Percentiles rank a stretch among this genome's conserved stretches.
Evolutionary conservation across 768 basidiomycete species (phyloP).

Genomic region (Suillus bovinus): DNA sequence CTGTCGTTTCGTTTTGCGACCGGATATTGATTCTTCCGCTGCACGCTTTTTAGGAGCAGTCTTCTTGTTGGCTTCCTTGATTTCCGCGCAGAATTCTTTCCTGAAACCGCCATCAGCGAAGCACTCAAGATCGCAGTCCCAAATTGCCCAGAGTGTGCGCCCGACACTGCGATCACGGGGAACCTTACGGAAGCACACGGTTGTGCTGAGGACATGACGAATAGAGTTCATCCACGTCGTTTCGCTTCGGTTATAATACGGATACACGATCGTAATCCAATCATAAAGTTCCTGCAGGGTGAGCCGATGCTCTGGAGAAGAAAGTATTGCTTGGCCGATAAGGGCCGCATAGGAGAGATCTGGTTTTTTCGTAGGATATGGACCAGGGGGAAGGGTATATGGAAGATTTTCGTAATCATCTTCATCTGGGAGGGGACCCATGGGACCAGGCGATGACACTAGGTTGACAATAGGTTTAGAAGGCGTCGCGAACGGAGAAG

Average conservation of each 20-base stretch:
- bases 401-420: constrained; percentile 68
- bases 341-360: constrained; percentile 92
- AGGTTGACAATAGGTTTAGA: constrained; percentile 59
- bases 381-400: constrained; percentile 80
- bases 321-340: constrained; percentile 92
- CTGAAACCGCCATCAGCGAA: constrained; percentile 84
- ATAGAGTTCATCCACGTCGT: constrained; percentile 99
- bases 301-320: constrained; percentile 79
- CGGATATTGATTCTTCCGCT: constrained; percentile 37
- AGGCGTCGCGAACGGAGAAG: constrained; percentile 68
- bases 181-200: constrained; percentile 86
- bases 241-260: constrained; percentile 90
- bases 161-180: constrained; percentile 76
- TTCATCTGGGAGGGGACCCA: constrained; percentile 63
- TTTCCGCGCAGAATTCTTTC: constrained; percentile 52
- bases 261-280: constrained; percentile 93
- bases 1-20: constrained; percentile 47
- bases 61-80: constrained; percentile 34
- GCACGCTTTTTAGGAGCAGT: constrained; percentile 38
- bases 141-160: constrained; percentile 86
- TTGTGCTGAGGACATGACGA: constrained; percentile 93
- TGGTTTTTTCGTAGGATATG: constrained; percentile 79
- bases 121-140: constrained; percentile 78
- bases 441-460: constrained; percentile 85
- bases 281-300: constrained; percentile 96